Conservation (phyloP, 1,284 basidiomycete genomes). For the Grifola frondosa region DNA sequence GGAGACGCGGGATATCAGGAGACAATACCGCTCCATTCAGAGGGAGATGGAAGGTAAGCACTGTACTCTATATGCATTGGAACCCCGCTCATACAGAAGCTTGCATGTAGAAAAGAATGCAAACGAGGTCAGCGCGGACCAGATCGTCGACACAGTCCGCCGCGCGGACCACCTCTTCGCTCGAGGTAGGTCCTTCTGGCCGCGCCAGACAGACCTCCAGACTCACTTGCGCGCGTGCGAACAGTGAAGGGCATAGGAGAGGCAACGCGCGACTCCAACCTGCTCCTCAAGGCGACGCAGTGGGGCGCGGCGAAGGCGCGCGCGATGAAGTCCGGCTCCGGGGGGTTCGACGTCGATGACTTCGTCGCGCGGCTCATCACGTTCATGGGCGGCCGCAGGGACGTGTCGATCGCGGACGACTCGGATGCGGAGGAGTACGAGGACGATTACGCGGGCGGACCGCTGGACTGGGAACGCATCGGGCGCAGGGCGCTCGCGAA, state of each 20-base stretch:
- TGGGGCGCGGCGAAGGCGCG: constrained; percentile 78
- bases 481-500: constrained; percentile 73
- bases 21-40: constrained; percentile 66
- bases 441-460: constrained; percentile 46
- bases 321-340: constrained; percentile 80
- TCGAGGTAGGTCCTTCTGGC: constrained; percentile 43
- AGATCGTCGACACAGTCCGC: constrained; percentile 53
- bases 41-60: constrained; percentile 59
- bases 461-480: constrained; percentile 72
- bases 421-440: constrained; percentile 38
- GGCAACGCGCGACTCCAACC: constrained; percentile 76
- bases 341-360: constrained; percentile 83
- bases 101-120: constrained; percentile 36
- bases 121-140: constrained; percentile 55
- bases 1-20: constrained; percentile 68
- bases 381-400: constrained; percentile 69
- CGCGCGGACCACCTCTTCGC: constrained; percentile 60
- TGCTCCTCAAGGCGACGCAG: constrained; percentile 67
- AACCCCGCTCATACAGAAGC: neutral
- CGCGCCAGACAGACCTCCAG: neutral
- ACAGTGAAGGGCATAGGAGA: constrained; percentile 80
- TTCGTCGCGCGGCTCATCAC: constrained; percentile 70
- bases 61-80: neutral
- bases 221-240: neutral
- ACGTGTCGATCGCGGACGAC: constrained; percentile 22